phyloP scores from a whole-genome alignment of 495 filamentous ascomycete species.

The Cercophora sp. region DNA sequence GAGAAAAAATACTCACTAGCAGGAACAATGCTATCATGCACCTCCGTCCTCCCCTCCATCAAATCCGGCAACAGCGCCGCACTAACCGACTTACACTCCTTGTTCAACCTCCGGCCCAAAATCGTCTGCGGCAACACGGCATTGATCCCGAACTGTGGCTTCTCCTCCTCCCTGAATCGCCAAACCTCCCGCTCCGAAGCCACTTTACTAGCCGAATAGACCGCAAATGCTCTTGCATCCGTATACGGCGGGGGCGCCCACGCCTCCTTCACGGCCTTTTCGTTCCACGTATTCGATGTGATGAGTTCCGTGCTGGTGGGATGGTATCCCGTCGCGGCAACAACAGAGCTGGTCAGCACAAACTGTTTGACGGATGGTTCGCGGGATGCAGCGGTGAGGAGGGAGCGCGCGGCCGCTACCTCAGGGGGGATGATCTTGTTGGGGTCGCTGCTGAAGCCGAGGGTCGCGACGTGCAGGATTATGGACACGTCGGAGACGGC shows the following conservation, averaged over 20 bases:
- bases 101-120: neutral
- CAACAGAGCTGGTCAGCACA: neutral
- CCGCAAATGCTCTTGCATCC: neutral
- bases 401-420: neutral
- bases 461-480: neutral
- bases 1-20: neutral
- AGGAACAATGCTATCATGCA: neutral
- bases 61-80: neutral
- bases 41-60: neutral
- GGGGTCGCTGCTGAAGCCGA: neutral
- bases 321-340: neutral
- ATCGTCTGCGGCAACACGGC: neutral
- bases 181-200: neutral
- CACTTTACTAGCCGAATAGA: neutral
- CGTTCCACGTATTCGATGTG: neutral
- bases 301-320: neutral
- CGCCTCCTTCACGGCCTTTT: neutral
- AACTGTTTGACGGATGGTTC: neutral
- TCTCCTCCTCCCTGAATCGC: neutral
- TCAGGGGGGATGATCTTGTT: neutral
- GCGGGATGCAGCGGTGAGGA: neutral
- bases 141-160: neutral
- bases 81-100: neutral
- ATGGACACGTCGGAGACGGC: neutral
- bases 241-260: neutral